These are phyloP conservation scores for Botrytis tulipae DNA, from an alignment of 2,329 filamentous ascomycete genomes.

Conservation along the genomic window DNA sequence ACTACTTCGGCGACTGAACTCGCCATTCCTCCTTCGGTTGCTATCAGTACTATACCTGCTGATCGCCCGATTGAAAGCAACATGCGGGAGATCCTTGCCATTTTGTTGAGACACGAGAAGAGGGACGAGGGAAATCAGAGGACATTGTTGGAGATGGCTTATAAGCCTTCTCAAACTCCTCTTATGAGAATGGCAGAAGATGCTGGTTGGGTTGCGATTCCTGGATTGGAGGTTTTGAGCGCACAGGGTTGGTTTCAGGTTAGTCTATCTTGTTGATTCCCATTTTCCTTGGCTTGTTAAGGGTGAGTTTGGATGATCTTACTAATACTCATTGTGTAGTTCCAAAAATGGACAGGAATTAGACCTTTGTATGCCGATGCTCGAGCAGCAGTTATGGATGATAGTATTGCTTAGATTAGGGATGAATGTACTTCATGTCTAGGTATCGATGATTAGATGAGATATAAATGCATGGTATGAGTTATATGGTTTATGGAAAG, in stretches of 20 bases:
- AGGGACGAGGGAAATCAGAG: conserved; percentile 41
- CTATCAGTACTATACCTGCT: conserved; percentile 88
- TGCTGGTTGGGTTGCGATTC: conserved; percentile 77
- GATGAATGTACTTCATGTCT: neutral
- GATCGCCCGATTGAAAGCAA: conserved; percentile 75
- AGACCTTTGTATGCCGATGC: conserved; percentile 69
- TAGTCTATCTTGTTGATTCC: conserved; percentile 38
- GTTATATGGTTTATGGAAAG: too few species aligned
- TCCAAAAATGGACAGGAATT: conserved; percentile 82
- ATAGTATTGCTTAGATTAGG: conserved; percentile 9
- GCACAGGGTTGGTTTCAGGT: conserved; percentile 89
- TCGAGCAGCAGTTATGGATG: conserved; percentile 54
- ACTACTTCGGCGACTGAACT: conserved; percentile 51
- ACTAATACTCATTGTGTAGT: conserved; percentile 46
- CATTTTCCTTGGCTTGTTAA: neutral
- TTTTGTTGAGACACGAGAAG: conserved; percentile 47
- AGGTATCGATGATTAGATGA: neutral
- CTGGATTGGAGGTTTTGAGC: conserved; percentile 83
- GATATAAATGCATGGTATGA: neutral
- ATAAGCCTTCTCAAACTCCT: conserved; percentile 80
- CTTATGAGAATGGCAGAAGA: conserved; percentile 80
- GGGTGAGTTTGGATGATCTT: conserved; percentile 25
- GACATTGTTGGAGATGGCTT: conserved; percentile 91
- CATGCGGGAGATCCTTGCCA: conserved; percentile 63
- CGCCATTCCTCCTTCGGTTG: conserved; percentile 60